Percentiles rank a stretch among this genome's conserved stretches.
Conservation (phyloP, 2,329 filamentous ascomycete species). For the Botryosphaeria dothidea region DNA sequence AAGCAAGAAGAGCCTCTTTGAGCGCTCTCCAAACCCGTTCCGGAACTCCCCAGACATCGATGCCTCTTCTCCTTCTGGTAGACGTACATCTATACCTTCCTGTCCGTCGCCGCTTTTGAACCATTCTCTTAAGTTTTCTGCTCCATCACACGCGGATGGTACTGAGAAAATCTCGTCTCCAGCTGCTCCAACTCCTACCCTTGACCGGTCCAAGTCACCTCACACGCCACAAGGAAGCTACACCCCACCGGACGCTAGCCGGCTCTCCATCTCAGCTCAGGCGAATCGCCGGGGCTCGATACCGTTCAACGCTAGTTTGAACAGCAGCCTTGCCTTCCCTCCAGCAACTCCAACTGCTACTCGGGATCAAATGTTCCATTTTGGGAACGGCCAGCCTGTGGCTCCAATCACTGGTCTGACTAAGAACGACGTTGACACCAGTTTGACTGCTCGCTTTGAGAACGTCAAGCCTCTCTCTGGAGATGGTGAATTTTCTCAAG, state of each 20-base stretch:
- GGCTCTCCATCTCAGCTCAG: conserved; percentile 73
- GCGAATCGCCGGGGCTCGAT: conserved; percentile 39
- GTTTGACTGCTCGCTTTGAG: conserved; percentile 73
- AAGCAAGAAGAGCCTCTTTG: conserved; percentile 12
- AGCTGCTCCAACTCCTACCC: conserved; percentile 62
- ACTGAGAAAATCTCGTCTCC: conserved; percentile 56
- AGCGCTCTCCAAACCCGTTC: conserved; percentile 18
- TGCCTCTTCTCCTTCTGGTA: background rate
- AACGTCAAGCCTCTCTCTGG: conserved; percentile 74
- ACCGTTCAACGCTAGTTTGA: conserved; percentile 40
- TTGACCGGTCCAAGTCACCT: conserved; percentile 60
- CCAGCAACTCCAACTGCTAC: conserved; percentile 82
- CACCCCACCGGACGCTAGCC: conserved; percentile 77
- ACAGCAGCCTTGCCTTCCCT: conserved; percentile 52
- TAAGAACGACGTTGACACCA: conserved; percentile 73
- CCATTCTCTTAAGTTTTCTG: conserved; percentile 7
- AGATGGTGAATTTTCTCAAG: conserved; percentile 88
- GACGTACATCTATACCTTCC: background rate
- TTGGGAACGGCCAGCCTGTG: conserved; percentile 62
- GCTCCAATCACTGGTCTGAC: conserved; percentile 63
- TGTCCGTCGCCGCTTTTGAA: conserved; percentile 11
- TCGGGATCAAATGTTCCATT: conserved; percentile 58
- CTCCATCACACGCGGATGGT: conserved; percentile 19
- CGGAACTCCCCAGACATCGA: conserved; percentile 7
- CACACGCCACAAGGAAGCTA: conserved; percentile 77